These are phyloP conservation scores for Triticum turgidum DNA, from an alignment of 176 grass and related monocot genomes.

Conservation along the genomic window DNA sequence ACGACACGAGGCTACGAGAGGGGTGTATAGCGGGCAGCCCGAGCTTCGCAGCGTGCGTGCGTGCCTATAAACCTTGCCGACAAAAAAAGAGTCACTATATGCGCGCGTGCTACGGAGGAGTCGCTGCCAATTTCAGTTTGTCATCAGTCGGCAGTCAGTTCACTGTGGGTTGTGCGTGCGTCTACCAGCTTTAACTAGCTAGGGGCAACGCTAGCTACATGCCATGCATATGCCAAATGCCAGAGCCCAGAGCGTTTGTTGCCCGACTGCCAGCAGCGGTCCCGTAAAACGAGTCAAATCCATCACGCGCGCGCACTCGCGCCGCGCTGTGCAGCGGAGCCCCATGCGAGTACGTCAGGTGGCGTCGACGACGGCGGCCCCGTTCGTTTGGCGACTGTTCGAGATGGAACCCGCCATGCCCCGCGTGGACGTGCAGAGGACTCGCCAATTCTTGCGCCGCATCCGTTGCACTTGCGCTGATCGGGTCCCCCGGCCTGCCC, in stretches of 20 bases:
- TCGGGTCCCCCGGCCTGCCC: too few species aligned
- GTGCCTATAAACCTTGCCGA: neutral
- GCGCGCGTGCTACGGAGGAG: neutral
- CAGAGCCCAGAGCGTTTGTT: too few species aligned
- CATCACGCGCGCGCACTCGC: too few species aligned
- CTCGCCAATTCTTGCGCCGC: neutral
- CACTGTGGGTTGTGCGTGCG: too few species aligned
- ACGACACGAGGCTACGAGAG: too few species aligned
- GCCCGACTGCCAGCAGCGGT: too few species aligned
- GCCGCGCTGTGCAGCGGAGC: too few species aligned
- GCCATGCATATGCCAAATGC: too few species aligned
- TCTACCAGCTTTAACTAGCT: too few species aligned
- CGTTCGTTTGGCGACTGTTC: neutral
- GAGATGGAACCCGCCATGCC: neutral
- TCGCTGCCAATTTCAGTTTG: neutral
- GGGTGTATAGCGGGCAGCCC: too few species aligned
- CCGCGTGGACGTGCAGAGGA: neutral
- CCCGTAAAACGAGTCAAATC: too few species aligned
- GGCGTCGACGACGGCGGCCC: neutral
- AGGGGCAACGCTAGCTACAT: too few species aligned
- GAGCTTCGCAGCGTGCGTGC: neutral
- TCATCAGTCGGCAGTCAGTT: neutral
- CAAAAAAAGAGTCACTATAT: neutral
- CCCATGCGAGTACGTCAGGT: neutral
- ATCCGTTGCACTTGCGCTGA: constrained; percentile 7